Evolutionary conservation across 129 eudicot species (phyloP).

Genomic region (Ambrosia trifida): DNA sequence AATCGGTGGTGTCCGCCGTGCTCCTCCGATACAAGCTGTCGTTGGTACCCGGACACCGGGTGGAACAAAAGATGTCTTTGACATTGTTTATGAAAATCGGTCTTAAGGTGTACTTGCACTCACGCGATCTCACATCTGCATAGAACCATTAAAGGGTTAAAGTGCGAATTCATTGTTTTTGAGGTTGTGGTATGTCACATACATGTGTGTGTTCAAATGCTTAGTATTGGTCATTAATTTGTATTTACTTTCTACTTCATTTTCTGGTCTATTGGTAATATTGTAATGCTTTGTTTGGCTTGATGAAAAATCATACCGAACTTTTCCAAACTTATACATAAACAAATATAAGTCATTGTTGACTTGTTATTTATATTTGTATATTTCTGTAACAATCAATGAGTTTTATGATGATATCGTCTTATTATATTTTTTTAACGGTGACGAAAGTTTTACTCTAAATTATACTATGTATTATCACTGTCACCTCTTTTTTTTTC

Average conservation of each 20-base stretch:
- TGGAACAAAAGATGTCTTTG: conserved; percentile 82
- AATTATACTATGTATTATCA: too few relatives aligned
- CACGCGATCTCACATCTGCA: conserved; percentile 57
- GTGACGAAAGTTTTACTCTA: neutral
- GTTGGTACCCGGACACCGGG: conserved; percentile 76
- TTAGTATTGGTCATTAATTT: conserved; percentile 41
- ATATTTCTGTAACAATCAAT: neutral
- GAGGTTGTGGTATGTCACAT: conserved; percentile 28
- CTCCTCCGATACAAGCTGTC: conserved; percentile 69
- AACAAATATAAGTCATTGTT: conserved; percentile 9
- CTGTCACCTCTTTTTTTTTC: too few relatives aligned
- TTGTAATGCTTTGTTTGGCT: conserved; percentile 42
- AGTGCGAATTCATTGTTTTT: conserved; percentile 7
- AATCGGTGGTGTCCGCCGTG: conserved; percentile 78
- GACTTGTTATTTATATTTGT: neutral
- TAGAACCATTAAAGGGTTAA: neutral
- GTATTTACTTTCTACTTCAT: conserved; percentile 31
- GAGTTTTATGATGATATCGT: neutral
- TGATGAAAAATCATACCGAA: conserved; percentile 34
- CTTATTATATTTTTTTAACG: neutral
- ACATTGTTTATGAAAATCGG: conserved; percentile 85
- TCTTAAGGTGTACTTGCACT: conserved; percentile 54
- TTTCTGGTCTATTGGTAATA: conserved; percentile 24
- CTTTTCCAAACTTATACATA: conserved; percentile 35
- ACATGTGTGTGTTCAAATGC: conserved; percentile 28